These are phyloP conservation scores for Mentha longifolia DNA, from an alignment of 257 asterid species.

Conservation along the genomic window DNA sequence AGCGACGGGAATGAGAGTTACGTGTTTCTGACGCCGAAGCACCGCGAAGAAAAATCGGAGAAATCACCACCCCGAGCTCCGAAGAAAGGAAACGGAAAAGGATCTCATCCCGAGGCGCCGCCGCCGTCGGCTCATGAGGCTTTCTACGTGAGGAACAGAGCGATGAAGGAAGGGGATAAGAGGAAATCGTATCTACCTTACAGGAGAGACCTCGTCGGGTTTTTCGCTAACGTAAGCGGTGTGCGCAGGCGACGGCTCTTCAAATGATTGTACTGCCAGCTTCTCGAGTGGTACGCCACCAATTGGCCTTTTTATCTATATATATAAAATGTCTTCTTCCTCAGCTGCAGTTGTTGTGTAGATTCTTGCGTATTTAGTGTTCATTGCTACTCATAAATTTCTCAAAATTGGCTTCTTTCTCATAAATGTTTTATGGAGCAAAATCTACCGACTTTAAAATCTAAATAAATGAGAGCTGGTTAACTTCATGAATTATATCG, in stretches of 20 bases:
- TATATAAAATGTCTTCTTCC: neutral
- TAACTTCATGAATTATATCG: too few species aligned
- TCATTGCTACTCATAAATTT: neutral
- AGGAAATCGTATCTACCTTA: constrained; percentile 71
- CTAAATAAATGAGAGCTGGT: too few species aligned
- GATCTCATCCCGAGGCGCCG: constrained; percentile 15
- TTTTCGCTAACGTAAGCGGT: constrained; percentile 57
- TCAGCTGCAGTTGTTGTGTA: constrained; percentile 16
- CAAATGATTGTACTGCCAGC: constrained; percentile 27
- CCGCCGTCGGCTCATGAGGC: constrained; percentile 59
- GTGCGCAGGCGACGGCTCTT: constrained; percentile 34
- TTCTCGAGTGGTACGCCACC: constrained; percentile 33
- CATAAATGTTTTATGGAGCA: neutral
- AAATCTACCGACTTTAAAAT: neutral
- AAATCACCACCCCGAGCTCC: constrained; percentile 15
- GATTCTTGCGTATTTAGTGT: constrained; percentile 13
- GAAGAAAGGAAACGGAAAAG: constrained; percentile 32
- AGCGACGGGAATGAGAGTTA: constrained; percentile 82
- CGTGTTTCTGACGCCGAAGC: constrained; percentile 61
- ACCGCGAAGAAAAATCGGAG: constrained; percentile 35
- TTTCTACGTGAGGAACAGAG: constrained; percentile 48
- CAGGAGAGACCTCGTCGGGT: constrained; percentile 67
- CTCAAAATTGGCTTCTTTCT: neutral
- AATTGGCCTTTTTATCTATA: neutral
- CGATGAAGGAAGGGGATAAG: constrained; percentile 50